Conservation (phyloP, 176 grass and related monocot species). For the Carex parvula region DNA sequence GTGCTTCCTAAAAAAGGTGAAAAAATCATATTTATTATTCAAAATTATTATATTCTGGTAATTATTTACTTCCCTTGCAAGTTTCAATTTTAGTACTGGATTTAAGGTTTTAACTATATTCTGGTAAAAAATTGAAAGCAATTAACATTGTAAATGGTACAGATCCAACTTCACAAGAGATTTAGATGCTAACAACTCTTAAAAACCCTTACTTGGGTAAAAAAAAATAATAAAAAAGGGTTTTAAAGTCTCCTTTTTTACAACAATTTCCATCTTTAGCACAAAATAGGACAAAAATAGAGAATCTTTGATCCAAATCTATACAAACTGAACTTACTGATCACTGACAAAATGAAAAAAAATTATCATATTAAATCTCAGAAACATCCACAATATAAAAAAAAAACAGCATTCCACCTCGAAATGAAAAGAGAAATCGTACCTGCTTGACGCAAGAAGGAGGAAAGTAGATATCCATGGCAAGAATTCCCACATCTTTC, state of each 20-base stretch:
- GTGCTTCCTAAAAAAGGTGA: constrained; percentile 55
- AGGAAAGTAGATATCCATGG: constrained; percentile 97
- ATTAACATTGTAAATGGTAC: not conserved
- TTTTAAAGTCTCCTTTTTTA: not conserved
- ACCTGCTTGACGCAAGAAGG: constrained; percentile 71
- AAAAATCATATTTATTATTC: not conserved
- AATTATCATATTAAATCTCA: not conserved
- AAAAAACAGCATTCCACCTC: not conserved
- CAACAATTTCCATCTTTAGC: not conserved
- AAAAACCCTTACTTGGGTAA: constrained; percentile 15
- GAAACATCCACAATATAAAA: not conserved
- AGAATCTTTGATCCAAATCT: not conserved
- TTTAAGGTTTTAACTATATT: too few relatives aligned
- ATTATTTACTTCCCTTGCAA: not conserved
- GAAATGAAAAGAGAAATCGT: constrained; percentile 7
- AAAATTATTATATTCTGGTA: not conserved
- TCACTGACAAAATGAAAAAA: not conserved
- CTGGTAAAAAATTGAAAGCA: not conserved
- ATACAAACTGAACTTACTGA: constrained; percentile 1
- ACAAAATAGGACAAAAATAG: not conserved
- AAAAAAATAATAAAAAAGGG: not conserved
- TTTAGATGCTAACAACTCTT: not conserved
- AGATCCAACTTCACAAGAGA: constrained; percentile 19
- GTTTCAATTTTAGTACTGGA: not conserved
- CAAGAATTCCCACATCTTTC: constrained; percentile 86